Conservation (phyloP, 2,329 filamentous ascomycete genomes). For the Apiospora kogelbergensis region DNA sequence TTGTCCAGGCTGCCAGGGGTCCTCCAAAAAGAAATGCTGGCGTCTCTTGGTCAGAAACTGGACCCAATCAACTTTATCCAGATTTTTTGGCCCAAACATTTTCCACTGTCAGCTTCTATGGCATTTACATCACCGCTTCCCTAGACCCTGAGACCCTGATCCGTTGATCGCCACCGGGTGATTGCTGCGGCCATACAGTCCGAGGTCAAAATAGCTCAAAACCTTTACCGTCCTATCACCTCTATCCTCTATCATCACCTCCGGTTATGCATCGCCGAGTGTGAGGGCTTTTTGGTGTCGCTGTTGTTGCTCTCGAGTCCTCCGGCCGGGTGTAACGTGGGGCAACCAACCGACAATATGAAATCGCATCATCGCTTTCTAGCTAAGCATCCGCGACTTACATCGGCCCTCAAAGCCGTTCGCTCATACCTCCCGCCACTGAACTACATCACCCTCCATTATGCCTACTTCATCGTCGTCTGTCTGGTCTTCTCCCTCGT, state of each 20-base stretch:
- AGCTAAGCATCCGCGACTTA: neutral
- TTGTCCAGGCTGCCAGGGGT: neutral
- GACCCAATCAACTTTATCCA: neutral
- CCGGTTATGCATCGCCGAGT: neutral
- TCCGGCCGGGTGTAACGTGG: neutral
- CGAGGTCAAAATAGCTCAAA: neutral
- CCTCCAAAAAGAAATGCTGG: neutral
- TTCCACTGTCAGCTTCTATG: neutral
- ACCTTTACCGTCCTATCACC: too few relatives aligned
- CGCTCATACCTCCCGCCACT: constrained; percentile 40
- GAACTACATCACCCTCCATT: constrained; percentile 66
- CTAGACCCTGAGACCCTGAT: neutral
- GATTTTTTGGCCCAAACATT: neutral
- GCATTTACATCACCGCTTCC: neutral
- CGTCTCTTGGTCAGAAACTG: neutral
- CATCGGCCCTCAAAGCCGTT: constrained; percentile 11
- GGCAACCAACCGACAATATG: neutral
- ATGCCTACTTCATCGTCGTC: constrained; percentile 62
- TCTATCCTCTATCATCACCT: neutral
- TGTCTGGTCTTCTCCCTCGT: constrained; percentile 57
- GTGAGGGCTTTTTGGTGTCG: neutral
- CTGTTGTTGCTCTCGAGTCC: neutral
- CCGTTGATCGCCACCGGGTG: neutral
- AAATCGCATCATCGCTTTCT: neutral
- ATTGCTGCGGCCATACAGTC: neutral